A percentile compares a stretch with the other conserved stretches of the same genome.
These are phyloP conservation scores for Spathaspora sp. DNA, from an alignment of 1,139 yeast species.

Conservation along the genomic window DNA sequence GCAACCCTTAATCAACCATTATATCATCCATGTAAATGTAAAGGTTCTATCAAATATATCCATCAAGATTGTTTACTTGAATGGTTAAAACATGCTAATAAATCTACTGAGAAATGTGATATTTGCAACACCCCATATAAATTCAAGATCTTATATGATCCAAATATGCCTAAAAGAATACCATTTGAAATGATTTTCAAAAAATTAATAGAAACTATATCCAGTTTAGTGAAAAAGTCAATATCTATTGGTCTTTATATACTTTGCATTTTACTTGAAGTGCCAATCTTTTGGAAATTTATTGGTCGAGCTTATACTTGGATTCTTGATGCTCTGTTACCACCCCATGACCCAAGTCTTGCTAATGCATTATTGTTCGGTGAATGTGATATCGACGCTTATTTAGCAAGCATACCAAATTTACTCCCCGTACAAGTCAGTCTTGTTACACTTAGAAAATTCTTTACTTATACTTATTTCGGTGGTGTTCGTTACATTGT, in stretches of 20 bases:
- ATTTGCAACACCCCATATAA: constrained; percentile 79
- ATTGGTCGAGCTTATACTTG: constrained; percentile 53
- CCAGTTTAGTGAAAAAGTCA: constrained; percentile 23
- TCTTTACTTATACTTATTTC: constrained; percentile 37
- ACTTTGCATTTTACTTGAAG: constrained; percentile 46
- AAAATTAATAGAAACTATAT: constrained; percentile 33
- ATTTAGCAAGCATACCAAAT: constrained; percentile 6
- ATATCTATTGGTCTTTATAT: constrained; percentile 34
- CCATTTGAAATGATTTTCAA: constrained; percentile 51
- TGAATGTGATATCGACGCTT: constrained; percentile 23
- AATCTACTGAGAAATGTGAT: constrained; percentile 72
- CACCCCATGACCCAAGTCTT: constrained; percentile 35
- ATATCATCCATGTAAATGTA: constrained; percentile 89
- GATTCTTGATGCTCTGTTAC: constrained; percentile 52
- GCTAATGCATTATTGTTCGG: constrained; percentile 51
- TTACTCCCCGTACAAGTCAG: constrained; percentile 10
- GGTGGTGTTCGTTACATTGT: constrained; percentile 41
- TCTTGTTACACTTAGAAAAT: constrained; percentile 17
- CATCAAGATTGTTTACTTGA: constrained; percentile 90
- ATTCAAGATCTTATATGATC: constrained; percentile 70
- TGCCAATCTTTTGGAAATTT: constrained; percentile 59
- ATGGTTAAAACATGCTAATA: constrained; percentile 74
- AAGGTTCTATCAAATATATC: constrained; percentile 89
- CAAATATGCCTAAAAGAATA: constrained; percentile 64
- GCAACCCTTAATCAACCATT: constrained; percentile 78